These are phyloP conservation scores for Leptographium galeiforme DNA, from an alignment of 2,329 filamentous ascomycete genomes.

Conservation along the genomic window DNA sequence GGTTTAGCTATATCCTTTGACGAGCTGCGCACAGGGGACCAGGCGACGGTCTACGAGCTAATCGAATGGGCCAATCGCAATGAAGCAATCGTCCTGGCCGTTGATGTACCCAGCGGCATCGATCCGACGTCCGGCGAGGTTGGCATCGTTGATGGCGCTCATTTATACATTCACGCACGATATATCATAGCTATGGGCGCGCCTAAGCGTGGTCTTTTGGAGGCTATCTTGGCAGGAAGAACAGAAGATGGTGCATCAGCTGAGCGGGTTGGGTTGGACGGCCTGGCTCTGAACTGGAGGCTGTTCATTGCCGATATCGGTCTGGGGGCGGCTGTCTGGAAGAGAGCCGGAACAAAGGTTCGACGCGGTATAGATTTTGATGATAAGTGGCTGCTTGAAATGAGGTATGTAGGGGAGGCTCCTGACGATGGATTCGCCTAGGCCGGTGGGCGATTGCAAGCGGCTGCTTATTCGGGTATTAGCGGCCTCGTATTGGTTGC, in stretches of 20 bases:
- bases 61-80: conserved; percentile 90
- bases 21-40: conserved; percentile 69
- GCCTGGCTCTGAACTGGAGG: conserved; percentile 47
- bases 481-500: too few species aligned
- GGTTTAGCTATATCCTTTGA: conserved; percentile 82
- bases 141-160: conserved; percentile 56
- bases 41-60: conserved; percentile 73
- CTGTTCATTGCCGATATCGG: conserved; percentile 81
- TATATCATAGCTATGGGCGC: conserved; percentile 78
- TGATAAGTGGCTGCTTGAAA: conserved; percentile 68
- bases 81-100: conserved; percentile 66
- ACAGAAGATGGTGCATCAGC: conserved; percentile 23
- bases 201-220: conserved; percentile 72
- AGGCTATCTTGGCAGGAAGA: conserved; percentile 52
- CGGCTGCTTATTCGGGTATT: too few species aligned
- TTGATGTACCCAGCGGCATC: conserved; percentile 86
- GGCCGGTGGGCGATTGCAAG: too few species aligned
- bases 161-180: conserved; percentile 67
- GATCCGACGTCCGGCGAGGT: conserved; percentile 63
- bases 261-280: conserved; percentile 23
- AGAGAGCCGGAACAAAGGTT: conserved; percentile 67
- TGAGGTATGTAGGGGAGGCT: conserved; percentile 23
- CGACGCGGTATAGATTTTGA: conserved; percentile 82
- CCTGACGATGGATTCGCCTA: neutral
- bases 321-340: conserved; percentile 69